Percentiles rank a stretch among this genome's conserved stretches.
These are phyloP conservation scores for Suaeda aralocaspica DNA, from an alignment of 148 eudicot species.

Conservation along the genomic window DNA sequence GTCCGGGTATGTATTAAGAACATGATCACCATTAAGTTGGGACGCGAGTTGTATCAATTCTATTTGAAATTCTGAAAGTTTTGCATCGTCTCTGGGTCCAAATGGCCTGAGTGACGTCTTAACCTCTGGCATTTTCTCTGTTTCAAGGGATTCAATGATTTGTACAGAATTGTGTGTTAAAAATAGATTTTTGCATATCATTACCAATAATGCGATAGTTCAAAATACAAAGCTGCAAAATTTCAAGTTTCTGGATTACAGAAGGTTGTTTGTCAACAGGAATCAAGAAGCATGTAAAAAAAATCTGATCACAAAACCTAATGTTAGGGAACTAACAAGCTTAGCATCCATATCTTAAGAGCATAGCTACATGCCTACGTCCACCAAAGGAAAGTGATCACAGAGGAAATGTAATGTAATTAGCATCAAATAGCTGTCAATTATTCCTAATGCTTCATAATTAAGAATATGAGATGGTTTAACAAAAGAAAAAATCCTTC, in stretches of 20 bases:
- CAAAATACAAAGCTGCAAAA: neutral
- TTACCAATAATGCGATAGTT: neutral
- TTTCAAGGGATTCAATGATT: neutral
- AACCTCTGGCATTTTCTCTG: slow-evolving; percentile 76
- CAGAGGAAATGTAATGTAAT: too few species aligned
- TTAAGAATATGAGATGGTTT: too few species aligned
- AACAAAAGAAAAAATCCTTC: too few species aligned
- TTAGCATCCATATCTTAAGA: neutral
- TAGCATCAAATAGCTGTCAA: too few species aligned
- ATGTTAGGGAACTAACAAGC: neutral
- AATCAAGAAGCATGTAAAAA: neutral
- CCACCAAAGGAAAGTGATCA: too few species aligned
- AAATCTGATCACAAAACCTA: neutral
- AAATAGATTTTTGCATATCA: neutral
- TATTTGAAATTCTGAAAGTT: slow-evolving; percentile 74
- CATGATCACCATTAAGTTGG: slow-evolving; percentile 75
- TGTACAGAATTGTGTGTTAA: neutral
- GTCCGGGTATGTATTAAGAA: slow-evolving; percentile 68
- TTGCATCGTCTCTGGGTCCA: slow-evolving; percentile 66
- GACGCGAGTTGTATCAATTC: slow-evolving; percentile 87
- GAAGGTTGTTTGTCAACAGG: neutral
- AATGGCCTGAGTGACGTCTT: slow-evolving; percentile 54
- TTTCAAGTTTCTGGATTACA: neutral
- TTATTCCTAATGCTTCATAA: too few species aligned
- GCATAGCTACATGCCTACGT: too few species aligned